A percentile compares a stretch with the other conserved stretches of the same genome.
phyloP scores from a whole-genome alignment of 2,329 filamentous ascomycete genomes.

The Penicillium sp. region DNA sequence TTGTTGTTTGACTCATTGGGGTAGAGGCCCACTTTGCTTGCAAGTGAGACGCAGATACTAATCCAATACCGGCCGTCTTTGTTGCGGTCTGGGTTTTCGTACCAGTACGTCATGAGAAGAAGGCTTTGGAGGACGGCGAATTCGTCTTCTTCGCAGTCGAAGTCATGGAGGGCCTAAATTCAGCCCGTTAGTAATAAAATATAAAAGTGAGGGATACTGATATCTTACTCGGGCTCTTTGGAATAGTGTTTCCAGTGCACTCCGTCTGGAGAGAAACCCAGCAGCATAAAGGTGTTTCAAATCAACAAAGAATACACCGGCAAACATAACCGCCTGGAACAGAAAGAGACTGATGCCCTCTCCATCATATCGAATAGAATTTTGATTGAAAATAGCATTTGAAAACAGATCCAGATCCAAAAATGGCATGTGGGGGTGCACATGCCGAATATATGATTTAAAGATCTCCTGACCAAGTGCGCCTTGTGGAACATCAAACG shows the following conservation, averaged over 20 bases:
- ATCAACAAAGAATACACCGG: conserved; percentile 9
- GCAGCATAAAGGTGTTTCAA: conserved; percentile 10
- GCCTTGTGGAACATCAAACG: not conserved
- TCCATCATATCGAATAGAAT: not conserved
- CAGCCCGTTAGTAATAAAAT: not conserved
- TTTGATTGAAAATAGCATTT: not conserved
- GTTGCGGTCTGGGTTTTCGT: conserved; percentile 86
- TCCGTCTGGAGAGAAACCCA: conserved; percentile 6
- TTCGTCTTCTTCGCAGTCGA: conserved; percentile 82
- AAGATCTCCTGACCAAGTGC: conserved; percentile 4
- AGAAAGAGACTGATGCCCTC: conserved; percentile 1
- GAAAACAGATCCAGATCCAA: conserved; percentile 6
- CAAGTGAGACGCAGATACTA: conserved; percentile 5
- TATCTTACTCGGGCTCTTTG: conserved; percentile 67
- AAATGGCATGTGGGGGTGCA: conserved; percentile 13
- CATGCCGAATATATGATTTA: conserved; percentile 10
- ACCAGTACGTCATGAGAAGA: conserved; percentile 89
- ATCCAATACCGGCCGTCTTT: conserved; percentile 97
- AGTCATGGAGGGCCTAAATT: conserved; percentile 67
- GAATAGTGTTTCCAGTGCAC: conserved; percentile 8
- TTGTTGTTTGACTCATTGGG: not conserved
- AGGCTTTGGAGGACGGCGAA: conserved; percentile 78
- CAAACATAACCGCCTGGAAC: conserved; percentile 13
- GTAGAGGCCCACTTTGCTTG: conserved; percentile 6
- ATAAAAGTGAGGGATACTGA: conserved; percentile 32